A percentile compares a stretch with the other conserved stretches of the same genome.
These are phyloP conservation scores for Paramecium octaurelia DNA, from an alignment of 73 alveolate genomes.

Conservation along the genomic window DNA sequence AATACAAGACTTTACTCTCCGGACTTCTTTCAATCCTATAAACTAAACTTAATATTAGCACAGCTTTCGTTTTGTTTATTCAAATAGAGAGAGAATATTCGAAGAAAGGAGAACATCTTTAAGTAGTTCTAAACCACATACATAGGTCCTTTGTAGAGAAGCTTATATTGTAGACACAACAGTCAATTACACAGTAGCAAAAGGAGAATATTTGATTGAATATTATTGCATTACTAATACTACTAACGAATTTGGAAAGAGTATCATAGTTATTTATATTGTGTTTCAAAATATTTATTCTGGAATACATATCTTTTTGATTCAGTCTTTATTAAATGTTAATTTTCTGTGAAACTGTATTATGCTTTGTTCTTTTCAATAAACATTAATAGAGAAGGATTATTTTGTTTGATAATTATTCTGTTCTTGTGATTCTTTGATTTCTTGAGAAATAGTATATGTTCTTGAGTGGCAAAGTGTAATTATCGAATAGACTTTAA, in stretches of 20 bases:
- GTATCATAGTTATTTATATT: background rate
- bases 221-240: background rate
- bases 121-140: background rate
- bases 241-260: background rate
- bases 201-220: slow-evolving; percentile 10
- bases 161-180: background rate
- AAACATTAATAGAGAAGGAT: background rate
- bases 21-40: background rate
- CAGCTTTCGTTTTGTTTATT: background rate
- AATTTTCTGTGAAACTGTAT: background rate
- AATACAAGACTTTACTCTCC: background rate
- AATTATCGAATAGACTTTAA: background rate
- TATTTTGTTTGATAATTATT: too few species aligned
- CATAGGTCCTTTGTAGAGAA: background rate
- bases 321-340: background rate
- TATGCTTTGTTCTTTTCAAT: too few species aligned
- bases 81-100: background rate
- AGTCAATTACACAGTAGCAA: background rate
- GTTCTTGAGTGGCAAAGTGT: too few species aligned
- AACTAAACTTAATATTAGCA: background rate
- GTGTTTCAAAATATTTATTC: background rate
- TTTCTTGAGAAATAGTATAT: background rate
- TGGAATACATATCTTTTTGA: background rate
- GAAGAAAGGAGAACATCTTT: background rate
- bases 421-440: background rate